Base-by-base conservation (phyloP, 306 rosid species). In the Pterocarpus santalinus region DNA sequence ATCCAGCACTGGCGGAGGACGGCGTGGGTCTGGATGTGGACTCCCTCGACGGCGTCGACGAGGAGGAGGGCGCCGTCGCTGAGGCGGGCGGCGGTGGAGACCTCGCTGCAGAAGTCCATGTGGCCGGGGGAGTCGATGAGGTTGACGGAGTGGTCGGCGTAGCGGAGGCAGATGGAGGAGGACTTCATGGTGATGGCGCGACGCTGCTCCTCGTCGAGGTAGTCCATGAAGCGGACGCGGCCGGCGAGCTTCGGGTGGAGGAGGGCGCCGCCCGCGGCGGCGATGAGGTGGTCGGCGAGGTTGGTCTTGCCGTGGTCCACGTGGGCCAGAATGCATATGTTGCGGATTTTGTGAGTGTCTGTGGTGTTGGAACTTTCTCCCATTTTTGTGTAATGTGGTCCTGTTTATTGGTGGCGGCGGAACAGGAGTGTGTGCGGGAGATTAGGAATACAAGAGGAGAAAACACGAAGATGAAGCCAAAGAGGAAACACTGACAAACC, bases 261-360 rank as follows among this genome's bases (percentile, higher is more conserved):
- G 12, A 95, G 7, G 76, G 94, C 91, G 39, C 86, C 89, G 1
- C 90, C 92, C 1, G 94, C 85, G 14, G 91, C 76, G 4, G 97
- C 94, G 22, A 91, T 94, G 13, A 94, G 89, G 78, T 95, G 98
- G 84, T 94, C 98, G 55, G 97, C 97, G 4, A 92, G 92, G 8
- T 97, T 94, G 4, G 98, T 95, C 72, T 94, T 95, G 49, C 97
- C 98, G 85, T 92, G 98, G 80, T 92, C 98, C 3, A 95, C 97
- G 76, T 95, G 98, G 7, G 98, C 98, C 2, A 91, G 53, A 49
- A 95, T 90, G 80, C 98, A 92, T 64, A 90, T 91, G 90, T 92
- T 94, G 4, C 98, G 89, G 75, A 95, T 87, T 36, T 69, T 87
- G 13, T 13, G 86, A 14, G 88, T 52, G 1, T 86, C 90, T n/a